phyloP scores from a whole-genome alignment of 2,329 filamentous ascomycete genomes.

The Beauveria bassiana region DNA sequence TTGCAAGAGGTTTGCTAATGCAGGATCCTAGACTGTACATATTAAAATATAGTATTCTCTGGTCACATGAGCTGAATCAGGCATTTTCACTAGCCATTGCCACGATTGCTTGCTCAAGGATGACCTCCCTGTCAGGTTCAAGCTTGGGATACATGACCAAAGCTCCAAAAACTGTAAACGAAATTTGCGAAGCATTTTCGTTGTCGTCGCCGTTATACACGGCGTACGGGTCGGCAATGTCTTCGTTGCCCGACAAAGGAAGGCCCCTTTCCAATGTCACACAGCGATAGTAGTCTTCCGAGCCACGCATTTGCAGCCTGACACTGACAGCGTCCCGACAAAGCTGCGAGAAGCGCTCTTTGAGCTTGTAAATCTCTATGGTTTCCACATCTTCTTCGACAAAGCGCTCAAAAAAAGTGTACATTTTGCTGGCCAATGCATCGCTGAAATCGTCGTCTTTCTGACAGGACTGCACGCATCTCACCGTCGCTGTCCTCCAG shows the following conservation, averaged over 20 bases:
- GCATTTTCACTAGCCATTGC: too few species aligned
- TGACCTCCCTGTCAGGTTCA: too few species aligned
- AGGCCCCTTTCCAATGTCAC: background rate
- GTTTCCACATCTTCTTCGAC: background rate
- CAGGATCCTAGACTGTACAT: too few species aligned
- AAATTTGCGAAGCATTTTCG: rapidly evolving
- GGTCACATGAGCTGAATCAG: too few species aligned
- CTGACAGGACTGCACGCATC: background rate
- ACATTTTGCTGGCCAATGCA: background rate
- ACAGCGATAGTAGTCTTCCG: background rate
- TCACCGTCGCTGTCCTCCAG: background rate
- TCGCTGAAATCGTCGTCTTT: background rate
- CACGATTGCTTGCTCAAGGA: too few species aligned
- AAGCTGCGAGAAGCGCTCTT: background rate
- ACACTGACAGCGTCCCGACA: background rate
- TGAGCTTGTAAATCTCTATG: background rate
- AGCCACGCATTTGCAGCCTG: background rate
- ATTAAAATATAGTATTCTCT: too few species aligned
- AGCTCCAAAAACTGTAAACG: background rate
- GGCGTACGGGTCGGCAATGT: background rate
- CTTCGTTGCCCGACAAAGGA: background rate
- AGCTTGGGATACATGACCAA: background rate
- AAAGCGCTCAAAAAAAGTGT: background rate
- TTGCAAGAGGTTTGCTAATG: too few species aligned
- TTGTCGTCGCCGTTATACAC: background rate